phyloP scores from a whole-genome alignment of 2,329 filamentous ascomycete genomes.

The Ceratocystis colombiana region DNA sequence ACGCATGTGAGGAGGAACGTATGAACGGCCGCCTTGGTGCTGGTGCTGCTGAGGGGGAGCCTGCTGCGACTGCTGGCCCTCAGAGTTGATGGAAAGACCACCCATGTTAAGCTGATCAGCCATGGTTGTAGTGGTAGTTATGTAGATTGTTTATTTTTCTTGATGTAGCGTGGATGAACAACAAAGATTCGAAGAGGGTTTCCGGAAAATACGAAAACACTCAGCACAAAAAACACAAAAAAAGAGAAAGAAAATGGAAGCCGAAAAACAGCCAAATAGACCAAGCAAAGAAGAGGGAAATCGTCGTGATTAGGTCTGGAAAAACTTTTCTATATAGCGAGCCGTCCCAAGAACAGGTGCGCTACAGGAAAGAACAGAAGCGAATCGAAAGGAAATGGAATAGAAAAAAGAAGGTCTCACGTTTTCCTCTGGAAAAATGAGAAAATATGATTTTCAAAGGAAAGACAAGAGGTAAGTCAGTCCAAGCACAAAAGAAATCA shows the following conservation, averaged over 20 bases:
- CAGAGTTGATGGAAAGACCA: conserved; percentile 45
- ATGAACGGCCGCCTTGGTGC: conserved; percentile 45
- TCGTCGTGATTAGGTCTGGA: conserved; percentile 7
- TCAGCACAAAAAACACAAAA: not conserved
- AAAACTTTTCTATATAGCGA: conserved; percentile 20
- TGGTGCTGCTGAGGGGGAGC: conserved; percentile 25
- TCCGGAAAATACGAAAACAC: not conserved
- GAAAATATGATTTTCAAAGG: conserved; percentile 31
- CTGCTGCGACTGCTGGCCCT: conserved; percentile 32
- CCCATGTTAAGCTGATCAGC: conserved; percentile 77
- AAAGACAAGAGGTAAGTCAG: conserved; percentile 27
- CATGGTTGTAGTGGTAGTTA: conserved; percentile 43
- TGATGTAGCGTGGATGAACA: conserved; percentile 9
- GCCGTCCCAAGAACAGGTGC: conserved; percentile 20
- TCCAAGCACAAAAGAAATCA: conserved; percentile 23
- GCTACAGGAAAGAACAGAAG: conserved; percentile 25
- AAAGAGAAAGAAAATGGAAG: conserved; percentile 6
- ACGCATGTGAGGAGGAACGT: conserved; percentile 79
- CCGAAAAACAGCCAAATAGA: not conserved
- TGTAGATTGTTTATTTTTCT: conserved; percentile 6
- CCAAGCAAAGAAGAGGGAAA: not conserved
- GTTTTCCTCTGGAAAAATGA: conserved; percentile 40
- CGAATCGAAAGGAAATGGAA: conserved; percentile 33
- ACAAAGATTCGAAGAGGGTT: not conserved
- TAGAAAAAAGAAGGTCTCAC: conserved; percentile 36